These are phyloP conservation scores for Cyberlindnera mycetangii DNA, from an alignment of 805 yeast species.

Conservation along the genomic window DNA sequence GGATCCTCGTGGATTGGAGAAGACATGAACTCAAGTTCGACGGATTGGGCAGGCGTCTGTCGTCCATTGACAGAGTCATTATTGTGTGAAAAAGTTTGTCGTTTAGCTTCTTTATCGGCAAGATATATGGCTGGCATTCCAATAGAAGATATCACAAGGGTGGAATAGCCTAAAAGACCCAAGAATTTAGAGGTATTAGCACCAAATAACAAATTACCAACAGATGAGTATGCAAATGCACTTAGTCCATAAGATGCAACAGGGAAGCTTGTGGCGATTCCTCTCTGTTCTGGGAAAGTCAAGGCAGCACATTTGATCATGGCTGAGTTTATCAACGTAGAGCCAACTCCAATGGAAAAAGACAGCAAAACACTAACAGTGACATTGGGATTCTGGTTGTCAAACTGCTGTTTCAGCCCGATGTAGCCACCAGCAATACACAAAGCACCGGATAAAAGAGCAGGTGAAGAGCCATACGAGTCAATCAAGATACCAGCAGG, in stretches of 20 bases:
- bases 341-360: conserved; percentile 62
- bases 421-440: conserved; percentile 53
- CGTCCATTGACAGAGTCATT: conserved; percentile 1
- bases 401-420: conserved; percentile 51
- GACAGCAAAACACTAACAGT: conserved; percentile 43
- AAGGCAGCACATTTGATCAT: conserved; percentile 73
- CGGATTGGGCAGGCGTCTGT: conserved; percentile 11
- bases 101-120: conserved; percentile 19
- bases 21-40: conserved; percentile 17
- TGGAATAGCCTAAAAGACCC: conserved; percentile 42
- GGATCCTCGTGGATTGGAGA: background rate
- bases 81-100: conserved; percentile 1
- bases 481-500: conserved; percentile 67
- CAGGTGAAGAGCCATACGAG: conserved; percentile 50
- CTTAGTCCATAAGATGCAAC: conserved; percentile 72
- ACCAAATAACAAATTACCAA: conserved; percentile 50
- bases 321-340: conserved; percentile 62
- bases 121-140: conserved; percentile 44
- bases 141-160: conserved; percentile 39
- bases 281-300: conserved; percentile 62
- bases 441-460: conserved; percentile 50
- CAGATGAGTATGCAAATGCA: conserved; percentile 62
- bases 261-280: conserved; percentile 74
- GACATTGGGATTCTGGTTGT: conserved; percentile 36
- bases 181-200: conserved; percentile 52